Conservation (phyloP, 2,329 filamentous ascomycete species). For the Pseudopithomyces maydicus region DNA sequence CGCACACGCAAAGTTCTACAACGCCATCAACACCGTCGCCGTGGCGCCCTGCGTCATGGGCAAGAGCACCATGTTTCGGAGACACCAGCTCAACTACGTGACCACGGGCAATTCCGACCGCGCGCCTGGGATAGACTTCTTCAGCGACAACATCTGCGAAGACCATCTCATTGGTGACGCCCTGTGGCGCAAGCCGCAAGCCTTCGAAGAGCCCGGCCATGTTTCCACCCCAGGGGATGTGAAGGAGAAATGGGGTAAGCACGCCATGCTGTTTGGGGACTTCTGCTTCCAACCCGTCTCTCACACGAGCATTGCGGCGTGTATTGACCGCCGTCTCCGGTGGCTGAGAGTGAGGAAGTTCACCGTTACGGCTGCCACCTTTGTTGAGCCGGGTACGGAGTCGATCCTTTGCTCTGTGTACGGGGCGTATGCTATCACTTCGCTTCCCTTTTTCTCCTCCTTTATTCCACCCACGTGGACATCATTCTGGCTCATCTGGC, state of each 20-base stretch:
- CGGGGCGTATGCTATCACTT: slow-evolving; percentile 78
- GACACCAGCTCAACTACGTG: slow-evolving; percentile 81
- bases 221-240: slow-evolving; percentile 29
- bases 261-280: slow-evolving; percentile 83
- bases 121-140: slow-evolving; percentile 82
- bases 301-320: slow-evolving; percentile 76
- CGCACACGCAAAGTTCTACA: slow-evolving; percentile 95
- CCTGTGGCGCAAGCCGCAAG: slow-evolving; percentile 71
- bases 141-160: slow-evolving; percentile 96
- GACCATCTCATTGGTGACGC: slow-evolving; percentile 94
- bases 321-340: slow-evolving; percentile 78
- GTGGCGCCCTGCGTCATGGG: slow-evolving; percentile 93
- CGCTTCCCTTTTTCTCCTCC: slow-evolving; percentile 66
- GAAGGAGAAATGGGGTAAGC: slow-evolving; percentile 66
- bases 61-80: slow-evolving; percentile 98
- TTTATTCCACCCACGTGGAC: slow-evolving; percentile 70
- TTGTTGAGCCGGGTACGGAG: slow-evolving; percentile 93
- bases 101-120: slow-evolving; percentile 57
- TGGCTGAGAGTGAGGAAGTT: slow-evolving; percentile 96
- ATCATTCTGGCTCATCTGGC: slow-evolving; percentile 69
- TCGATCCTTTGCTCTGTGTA: slow-evolving; percentile 82
- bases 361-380: slow-evolving; percentile 84
- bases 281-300: slow-evolving; percentile 88
- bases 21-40: slow-evolving; percentile 90
- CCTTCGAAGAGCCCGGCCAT: slow-evolving; percentile 34